A percentile compares a stretch with the other conserved stretches of the same genome.
Conservation (phyloP, 2,329 filamentous ascomycete genomes). For the Coleophoma cylindrospora region DNA sequence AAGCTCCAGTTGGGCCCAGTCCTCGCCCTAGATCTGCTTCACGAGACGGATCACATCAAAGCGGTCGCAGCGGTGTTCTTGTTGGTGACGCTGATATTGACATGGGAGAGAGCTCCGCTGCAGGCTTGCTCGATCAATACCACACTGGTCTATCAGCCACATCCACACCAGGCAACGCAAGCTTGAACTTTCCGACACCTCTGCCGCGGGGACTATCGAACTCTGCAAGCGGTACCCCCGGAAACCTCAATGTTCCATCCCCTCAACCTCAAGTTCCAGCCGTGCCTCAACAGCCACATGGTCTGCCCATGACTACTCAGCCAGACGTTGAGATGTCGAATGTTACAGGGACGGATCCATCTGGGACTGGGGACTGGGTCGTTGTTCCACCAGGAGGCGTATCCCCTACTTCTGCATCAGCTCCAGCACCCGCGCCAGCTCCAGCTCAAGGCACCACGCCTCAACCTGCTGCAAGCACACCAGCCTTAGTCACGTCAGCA, state of each 20-base stretch:
- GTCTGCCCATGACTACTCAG: slow-evolving; percentile 4
- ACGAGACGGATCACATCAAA: slow-evolving; percentile 47
- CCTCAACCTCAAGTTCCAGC: slow-evolving; percentile 31
- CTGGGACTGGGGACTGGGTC: slow-evolving; percentile 66
- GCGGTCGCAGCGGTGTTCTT: slow-evolving; percentile 46
- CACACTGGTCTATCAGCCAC: slow-evolving; percentile 55
- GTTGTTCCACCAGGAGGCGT: slow-evolving; percentile 63
- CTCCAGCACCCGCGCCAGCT: slow-evolving; percentile 4
- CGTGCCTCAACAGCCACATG: slow-evolving; percentile 16
- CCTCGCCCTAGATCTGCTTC: slow-evolving; percentile 46
- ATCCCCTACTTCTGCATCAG: slow-evolving; percentile 22
- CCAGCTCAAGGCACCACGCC: slow-evolving; percentile 9
- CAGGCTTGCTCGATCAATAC: slow-evolving; percentile 64
- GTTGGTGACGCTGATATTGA: slow-evolving; percentile 58
- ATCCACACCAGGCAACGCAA: slow-evolving; percentile 46
- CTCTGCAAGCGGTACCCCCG: slow-evolving; percentile 54
- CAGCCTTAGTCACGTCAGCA: slow-evolving; percentile 2
- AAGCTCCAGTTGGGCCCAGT: slow-evolving; percentile 32
- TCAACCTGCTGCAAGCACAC: slow-evolving; percentile 1
- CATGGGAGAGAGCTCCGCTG: slow-evolving; percentile 56
- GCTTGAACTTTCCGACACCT: slow-evolving; percentile 49
- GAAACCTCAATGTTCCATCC: slow-evolving; percentile 36
- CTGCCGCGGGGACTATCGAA: slow-evolving; percentile 54
- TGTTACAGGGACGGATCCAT: slow-evolving; percentile 21
- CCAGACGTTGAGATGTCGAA: slow-evolving; percentile 7